Base-by-base conservation (phyloP, 2,329 filamentous ascomycete species). In the Colletotrichum ledebouriae region DNA sequence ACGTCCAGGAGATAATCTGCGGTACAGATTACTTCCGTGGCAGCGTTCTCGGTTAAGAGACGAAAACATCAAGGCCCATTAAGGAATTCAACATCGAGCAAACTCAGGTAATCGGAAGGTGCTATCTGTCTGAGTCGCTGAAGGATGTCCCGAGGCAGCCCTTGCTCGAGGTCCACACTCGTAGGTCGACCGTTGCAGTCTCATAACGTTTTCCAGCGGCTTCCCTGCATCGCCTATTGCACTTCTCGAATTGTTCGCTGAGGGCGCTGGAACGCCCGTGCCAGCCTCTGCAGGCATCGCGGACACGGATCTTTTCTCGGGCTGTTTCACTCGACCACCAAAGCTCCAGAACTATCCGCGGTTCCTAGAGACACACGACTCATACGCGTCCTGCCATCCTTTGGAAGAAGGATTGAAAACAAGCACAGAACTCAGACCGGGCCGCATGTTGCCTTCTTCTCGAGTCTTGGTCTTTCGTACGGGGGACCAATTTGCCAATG, bases 171-270 rank as follows among this genome's bases (percentile, higher is more conserved):
- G 33, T 37, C 29, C 57, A 59, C 42, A 44, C 41, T 34, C 10
- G 22, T 33, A 17, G 17, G 50, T 53, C 59, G 46, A 44, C 29
- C 44, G 59, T 61, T 53, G 37, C 37, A 44, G 61, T 49, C 60
- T 34, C 53, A 13, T 11, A 20, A 37, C 41, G 65, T 25, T 55
- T 53, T 68, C 55, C 34, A 65, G 47, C 55, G 37, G 47, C 49
- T 65, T 65, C 65, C 61, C 61, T 65, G 65, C 61, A 9, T 37
- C 60, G 17, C 11, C 33, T 13, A 55, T n/a, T 47, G 55, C 53
- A 62, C 33, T 65, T 68, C 65, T 68, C 64, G 60, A 67, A 64
- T 41, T 58, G 10, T 67, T 64, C 60, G 59, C 25, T 37, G 39
- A 37, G 22, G 5, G 46, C 34, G 52, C 58, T 50, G 33, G 44